Percentiles rank a stretch among this genome's conserved stretches.
These are phyloP conservation scores for Quercus phellos DNA, from an alignment of 331 rosid species.

Conservation along the genomic window DNA sequence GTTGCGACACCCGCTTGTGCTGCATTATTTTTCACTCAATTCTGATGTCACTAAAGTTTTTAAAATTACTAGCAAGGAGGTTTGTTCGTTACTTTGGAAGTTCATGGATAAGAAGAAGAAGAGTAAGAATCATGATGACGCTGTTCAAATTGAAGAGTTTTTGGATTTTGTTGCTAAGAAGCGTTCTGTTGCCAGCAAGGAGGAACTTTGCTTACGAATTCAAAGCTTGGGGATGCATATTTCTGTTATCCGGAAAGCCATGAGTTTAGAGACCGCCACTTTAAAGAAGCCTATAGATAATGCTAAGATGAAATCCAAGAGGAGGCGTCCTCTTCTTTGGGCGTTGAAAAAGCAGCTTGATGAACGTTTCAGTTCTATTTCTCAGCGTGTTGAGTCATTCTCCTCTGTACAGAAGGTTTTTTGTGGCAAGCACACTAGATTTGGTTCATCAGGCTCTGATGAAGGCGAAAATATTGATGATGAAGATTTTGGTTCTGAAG, in stretches of 20 bases:
- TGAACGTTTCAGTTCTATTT: constrained; percentile 36
- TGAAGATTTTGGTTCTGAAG: constrained; percentile 12
- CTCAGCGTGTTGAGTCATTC: constrained; percentile 76
- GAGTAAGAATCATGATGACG: constrained; percentile 9
- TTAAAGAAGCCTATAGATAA: constrained; percentile 26
- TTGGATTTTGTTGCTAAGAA: constrained; percentile 65
- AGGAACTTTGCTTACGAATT: constrained; percentile 71
- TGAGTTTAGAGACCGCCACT: constrained; percentile 33
- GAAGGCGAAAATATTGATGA: too few species aligned
- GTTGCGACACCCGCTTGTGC: constrained; percentile 64
- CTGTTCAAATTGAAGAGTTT: constrained; percentile 43
- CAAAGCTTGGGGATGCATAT: constrained; percentile 61
- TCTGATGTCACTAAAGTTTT: constrained; percentile 44
- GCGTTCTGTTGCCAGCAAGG: constrained; percentile 46
- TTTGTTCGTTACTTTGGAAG: constrained; percentile 37
- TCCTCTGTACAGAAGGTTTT: constrained; percentile 49
- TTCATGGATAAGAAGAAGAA: constrained; percentile 14
- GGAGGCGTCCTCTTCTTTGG: too few species aligned
- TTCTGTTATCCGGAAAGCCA: constrained; percentile 44
- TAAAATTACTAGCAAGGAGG: constrained; percentile 54
- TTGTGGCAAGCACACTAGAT: constrained; percentile 70
- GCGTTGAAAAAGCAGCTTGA: too few species aligned
- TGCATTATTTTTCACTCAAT: constrained; percentile 60
- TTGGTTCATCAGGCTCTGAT: constrained; percentile 47
- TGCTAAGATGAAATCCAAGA: too few species aligned